Conservation (phyloP, 176 grass and related monocot species). For the Eleusine indica region DNA sequence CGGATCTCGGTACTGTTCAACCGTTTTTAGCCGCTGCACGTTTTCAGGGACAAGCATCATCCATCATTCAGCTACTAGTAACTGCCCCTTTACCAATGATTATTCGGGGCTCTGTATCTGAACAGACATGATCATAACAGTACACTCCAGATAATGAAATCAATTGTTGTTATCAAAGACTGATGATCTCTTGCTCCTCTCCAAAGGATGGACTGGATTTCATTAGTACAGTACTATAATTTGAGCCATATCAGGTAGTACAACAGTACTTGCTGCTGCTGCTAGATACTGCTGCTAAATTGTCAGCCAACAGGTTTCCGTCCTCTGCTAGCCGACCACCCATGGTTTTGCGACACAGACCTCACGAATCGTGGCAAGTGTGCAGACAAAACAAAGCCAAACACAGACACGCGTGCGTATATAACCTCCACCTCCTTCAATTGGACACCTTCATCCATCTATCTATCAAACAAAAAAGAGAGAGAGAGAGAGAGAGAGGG, state of each 20-base stretch:
- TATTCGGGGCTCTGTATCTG: no score
- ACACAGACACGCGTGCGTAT: neutral
- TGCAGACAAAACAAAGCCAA: neutral
- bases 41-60: no score
- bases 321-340: slow-evolving; percentile 9
- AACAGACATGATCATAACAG: no score
- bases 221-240: no score
- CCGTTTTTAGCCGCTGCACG: no score
- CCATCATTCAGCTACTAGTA: no score
- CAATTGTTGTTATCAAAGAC: no score
- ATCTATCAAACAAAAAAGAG: neutral
- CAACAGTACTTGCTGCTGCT: neutral
- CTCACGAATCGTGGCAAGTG: neutral
- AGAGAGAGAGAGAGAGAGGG: neutral
- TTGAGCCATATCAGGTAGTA: neutral
- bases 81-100: no score
- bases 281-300: neutral
- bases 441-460: neutral
- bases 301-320: slow-evolving; percentile 42
- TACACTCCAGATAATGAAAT: no score
- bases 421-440: neutral
- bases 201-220: no score
- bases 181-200: no score
- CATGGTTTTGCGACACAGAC: slow-evolving; percentile 32
- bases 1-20: no score